Evolutionary conservation across 257 asterid genomes (phyloP).

Genomic region (Datura wrightii): DNA sequence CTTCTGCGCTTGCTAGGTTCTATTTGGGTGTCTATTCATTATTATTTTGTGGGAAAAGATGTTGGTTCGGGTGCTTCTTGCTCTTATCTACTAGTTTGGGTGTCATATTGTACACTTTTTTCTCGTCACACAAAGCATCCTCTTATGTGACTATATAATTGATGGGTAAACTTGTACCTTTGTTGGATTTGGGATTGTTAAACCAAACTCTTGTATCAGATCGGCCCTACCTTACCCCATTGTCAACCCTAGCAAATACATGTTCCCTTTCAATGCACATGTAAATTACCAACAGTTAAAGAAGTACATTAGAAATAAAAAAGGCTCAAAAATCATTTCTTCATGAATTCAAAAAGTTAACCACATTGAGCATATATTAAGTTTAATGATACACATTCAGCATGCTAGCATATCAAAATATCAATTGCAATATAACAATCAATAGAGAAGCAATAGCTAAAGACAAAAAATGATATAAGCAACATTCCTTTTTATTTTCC

Average conservation of each 20-base stretch:
- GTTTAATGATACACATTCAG: conserved; percentile 6
- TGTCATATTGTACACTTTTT: too few relatives aligned
- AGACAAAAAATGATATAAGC: background rate
- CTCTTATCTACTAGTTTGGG: too few relatives aligned
- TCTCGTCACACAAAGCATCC: too few relatives aligned
- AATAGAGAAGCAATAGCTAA: conserved; percentile 13
- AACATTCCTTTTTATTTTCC: background rate
- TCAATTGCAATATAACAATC: background rate
- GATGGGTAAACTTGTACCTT: too few relatives aligned
- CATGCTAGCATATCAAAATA: background rate
- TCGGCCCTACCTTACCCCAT: background rate
- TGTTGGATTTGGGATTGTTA: too few relatives aligned
- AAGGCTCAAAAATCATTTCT: background rate
- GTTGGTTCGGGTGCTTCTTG: too few relatives aligned
- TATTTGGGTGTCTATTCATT: too few relatives aligned
- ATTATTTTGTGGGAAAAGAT: too few relatives aligned
- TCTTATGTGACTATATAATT: too few relatives aligned
- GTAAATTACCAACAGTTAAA: background rate
- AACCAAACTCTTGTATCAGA: background rate
- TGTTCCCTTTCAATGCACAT: background rate
- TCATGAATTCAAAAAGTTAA: background rate
- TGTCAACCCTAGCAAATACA: background rate
- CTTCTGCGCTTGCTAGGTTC: too few relatives aligned
- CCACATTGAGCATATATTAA: background rate
- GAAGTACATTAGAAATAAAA: background rate